Evolutionary conservation across 2,329 filamentous ascomycete genomes (phyloP).

Genomic region (Mollisiaceae sp.): DNA sequence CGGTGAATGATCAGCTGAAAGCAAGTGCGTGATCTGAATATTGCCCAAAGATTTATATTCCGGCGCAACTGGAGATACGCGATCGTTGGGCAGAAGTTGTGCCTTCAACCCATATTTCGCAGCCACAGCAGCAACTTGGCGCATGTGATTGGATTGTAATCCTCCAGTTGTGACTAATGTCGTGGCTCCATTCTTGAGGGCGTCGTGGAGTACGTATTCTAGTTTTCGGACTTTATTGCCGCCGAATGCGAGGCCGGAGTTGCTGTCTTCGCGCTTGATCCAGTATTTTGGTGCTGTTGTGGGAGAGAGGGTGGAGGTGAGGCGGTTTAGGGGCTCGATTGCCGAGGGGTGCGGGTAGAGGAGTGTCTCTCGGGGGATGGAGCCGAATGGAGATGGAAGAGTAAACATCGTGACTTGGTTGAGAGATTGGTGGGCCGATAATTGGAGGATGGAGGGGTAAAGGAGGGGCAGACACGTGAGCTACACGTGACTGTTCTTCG

Average conservation of each 20-base stretch:
- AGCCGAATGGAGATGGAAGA: conserved; percentile 10
- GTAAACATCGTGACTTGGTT: neutral
- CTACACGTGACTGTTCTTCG: too few species aligned
- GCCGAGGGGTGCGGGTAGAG: conserved; percentile 8
- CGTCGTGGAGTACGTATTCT: conserved; percentile 11
- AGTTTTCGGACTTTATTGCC: conserved; percentile 18
- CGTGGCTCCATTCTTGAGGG: neutral
- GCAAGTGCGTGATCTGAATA: conserved; percentile 6
- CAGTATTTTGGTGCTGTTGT: conserved; percentile 1
- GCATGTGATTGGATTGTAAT: conserved; percentile 16
- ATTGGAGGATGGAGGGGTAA: too few species aligned
- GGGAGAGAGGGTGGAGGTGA: conserved; percentile 1
- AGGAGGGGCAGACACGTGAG: too few species aligned
- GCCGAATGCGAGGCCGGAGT: conserved; percentile 14
- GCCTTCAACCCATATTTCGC: conserved; percentile 10
- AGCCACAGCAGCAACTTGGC: conserved; percentile 13
- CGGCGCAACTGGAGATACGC: neutral
- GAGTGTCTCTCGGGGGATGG: conserved; percentile 10
- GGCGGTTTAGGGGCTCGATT: conserved; percentile 13
- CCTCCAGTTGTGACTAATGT: conserved; percentile 13
- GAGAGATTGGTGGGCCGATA: neutral
- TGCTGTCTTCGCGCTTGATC: conserved; percentile 16
- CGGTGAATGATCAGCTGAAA: neutral
- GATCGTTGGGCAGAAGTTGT: conserved; percentile 8
- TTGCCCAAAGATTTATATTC: neutral